These are phyloP conservation scores for Dothistroma septosporum DNA, from an alignment of 2,329 filamentous ascomycete genomes.

Conservation along the genomic window DNA sequence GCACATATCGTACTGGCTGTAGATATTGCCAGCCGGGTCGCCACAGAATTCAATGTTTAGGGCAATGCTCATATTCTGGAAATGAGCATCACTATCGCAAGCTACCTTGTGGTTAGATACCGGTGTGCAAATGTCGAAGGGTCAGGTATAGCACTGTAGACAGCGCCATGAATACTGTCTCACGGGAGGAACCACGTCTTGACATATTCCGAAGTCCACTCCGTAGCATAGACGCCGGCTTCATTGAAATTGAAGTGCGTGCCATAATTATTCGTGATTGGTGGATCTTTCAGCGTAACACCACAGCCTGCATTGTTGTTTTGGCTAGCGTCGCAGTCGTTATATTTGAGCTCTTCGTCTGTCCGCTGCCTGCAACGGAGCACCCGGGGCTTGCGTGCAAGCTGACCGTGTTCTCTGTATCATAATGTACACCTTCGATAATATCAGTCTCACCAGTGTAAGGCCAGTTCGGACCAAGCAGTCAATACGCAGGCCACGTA, in stretches of 20 bases:
- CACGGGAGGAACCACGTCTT: constrained; percentile 37
- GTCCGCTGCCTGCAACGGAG: constrained; percentile 29
- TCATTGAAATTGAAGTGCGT: constrained; percentile 28
- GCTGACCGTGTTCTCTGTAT: constrained; percentile 27
- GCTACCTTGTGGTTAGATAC: constrained; percentile 57
- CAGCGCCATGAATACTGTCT: constrained; percentile 35
- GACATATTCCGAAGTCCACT: constrained; percentile 35
- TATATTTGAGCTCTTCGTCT: constrained; percentile 28
- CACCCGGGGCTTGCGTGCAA: constrained; percentile 34
- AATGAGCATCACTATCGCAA: constrained; percentile 37
- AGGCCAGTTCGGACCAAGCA: constrained; percentile 46
- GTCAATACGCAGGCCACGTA: constrained; percentile 43
- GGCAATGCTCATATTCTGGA: constrained; percentile 38
- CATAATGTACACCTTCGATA: constrained; percentile 36
- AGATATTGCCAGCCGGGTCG: constrained; percentile 35
- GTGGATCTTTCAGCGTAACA: constrained; percentile 18
- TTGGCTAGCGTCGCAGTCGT: constrained; percentile 26
- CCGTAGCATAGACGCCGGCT: constrained; percentile 36
- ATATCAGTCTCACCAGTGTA: constrained; percentile 36
- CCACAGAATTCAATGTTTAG: constrained; percentile 42
- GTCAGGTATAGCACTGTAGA: constrained; percentile 51
- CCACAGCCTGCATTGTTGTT: constrained; percentile 34
- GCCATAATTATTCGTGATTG: constrained; percentile 34
- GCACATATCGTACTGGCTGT: constrained; percentile 27
- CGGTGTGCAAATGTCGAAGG: constrained; percentile 58